Evolutionary conservation across 192 early-diverging fungal species (phyloP), one percentile per base, ranked within the genome.

Genomic region (Geranomyces variabilis): DNA sequence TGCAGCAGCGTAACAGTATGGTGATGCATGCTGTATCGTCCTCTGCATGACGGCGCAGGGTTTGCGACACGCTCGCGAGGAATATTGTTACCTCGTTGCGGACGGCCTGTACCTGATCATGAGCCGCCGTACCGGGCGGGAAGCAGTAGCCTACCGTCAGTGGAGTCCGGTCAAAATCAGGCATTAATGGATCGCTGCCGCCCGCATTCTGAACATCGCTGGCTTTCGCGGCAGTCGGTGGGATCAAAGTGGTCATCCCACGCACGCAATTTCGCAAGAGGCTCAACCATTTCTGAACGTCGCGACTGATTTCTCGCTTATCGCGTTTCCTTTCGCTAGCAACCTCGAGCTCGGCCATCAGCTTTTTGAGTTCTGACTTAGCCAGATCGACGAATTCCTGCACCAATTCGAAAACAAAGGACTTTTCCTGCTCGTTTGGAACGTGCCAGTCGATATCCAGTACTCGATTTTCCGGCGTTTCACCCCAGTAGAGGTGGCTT

Each of bases 21-120:
- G 92, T 92, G 66, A 90, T 82, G 68, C 84, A 87, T 62, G 91
- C 92, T 1, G 92, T 87, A 75, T 94, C 92, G 73, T 94, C 91
- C 53, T 90, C 90, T 15, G 83, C 79, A 7, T 79, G 69, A 0
- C 66, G 73, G 15, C 69, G 76, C 71, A 92, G 86, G 61, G 79
- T 84, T 5, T 26, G 61, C 28, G 88, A 81, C 8, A 87, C 62
- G 17, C 83, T 70, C 36, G 86, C 83, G 5, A 92, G 56, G 17
- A 86, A 66, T 29, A 77, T 47, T 4, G 86, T 89, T 13, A 89
- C 79, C 0, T 78, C 66, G 17, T 80, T 76, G 24, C 91, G 87
- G 21, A 92, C 75, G 31, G 59, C n/a, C 34, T 78, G 63, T 17
- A 77, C 84, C 30, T 64, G 79, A 69, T 77, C 48, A n/a, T 82